phyloP scores from a whole-genome alignment of 805 yeast genomes.

The Spathaspora hagerdaliae region DNA sequence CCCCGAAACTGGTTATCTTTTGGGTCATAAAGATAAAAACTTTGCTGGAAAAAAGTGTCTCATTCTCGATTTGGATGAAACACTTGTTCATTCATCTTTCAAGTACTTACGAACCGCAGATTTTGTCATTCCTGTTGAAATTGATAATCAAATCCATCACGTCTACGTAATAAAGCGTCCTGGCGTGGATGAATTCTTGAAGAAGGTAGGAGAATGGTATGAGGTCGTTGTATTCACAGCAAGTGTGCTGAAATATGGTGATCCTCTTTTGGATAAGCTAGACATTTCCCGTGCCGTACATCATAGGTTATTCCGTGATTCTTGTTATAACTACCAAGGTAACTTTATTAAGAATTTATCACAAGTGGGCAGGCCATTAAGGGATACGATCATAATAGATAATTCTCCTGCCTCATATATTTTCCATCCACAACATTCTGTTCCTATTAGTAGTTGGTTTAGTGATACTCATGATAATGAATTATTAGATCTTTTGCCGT shows the following conservation, averaged over 20 bases:
- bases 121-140: slow-evolving; percentile 95
- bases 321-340: slow-evolving; percentile 91
- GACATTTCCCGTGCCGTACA: slow-evolving; percentile 75
- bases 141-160: slow-evolving; percentile 86
- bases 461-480: slow-evolving; percentile 97
- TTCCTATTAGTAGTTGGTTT: slow-evolving; percentile 97
- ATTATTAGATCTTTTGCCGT: slow-evolving; percentile 83
- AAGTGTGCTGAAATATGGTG: slow-evolving; percentile 91
- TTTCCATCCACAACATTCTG: slow-evolving; percentile 96
- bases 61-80: slow-evolving; percentile 90
- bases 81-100: slow-evolving; percentile 92
- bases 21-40: slow-evolving; percentile 49
- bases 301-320: slow-evolving; percentile 90
- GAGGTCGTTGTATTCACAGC: slow-evolving; percentile 98
- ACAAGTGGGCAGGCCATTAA: slow-evolving; percentile 88
- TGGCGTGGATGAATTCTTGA: slow-evolving; percentile 92
- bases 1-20: slow-evolving; percentile 56
- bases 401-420: slow-evolving; percentile 98
- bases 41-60: slow-evolving; percentile 75
- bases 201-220: slow-evolving; percentile 74
- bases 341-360: slow-evolving; percentile 91
- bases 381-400: slow-evolving; percentile 85
- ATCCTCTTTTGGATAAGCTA: slow-evolving; percentile 85
- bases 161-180: slow-evolving; percentile 97
- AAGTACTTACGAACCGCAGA: slow-evolving; percentile 90